Base-by-base conservation (phyloP, 192 early-diverging fungal species). In the Mortierella hygrophila region DNA sequence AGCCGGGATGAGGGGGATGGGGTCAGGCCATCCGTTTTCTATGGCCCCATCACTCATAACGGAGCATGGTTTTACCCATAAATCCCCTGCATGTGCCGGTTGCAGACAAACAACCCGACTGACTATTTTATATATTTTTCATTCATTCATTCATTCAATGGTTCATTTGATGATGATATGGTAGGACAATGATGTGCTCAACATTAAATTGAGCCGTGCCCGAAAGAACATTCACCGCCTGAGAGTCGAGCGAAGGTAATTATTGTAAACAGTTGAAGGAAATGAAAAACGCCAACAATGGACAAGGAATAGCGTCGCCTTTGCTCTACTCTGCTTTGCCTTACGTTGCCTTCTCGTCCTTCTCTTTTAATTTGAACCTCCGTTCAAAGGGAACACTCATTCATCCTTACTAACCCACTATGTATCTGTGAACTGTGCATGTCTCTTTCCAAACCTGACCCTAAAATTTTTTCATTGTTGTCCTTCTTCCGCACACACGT, bases 121-220 rank as follows among this genome's bases (percentile, higher is more conserved):
- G 40, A 49, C 29, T 49, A 10, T 70, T 69, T 32, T 69, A 6
- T 52, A 13, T 26, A 26, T 77, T 46, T 73, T 75, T 40, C 20
- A 16, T 68, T 40, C 55, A 46, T 46, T 65, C 8, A 65, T 32
- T 52, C 47, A 52, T 46, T 46, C 44, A 29, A 60, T 63, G 29
- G 32, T 29, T 52, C 47, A 52, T 52, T 52, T 16, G 7, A 60
- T 10, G 57, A 65, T 32, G 60, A 13, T 65, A 32, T 37, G 32
- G 57, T 84, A 91, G 91, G 89, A 91, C 42, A 92, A 92, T 81
- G 85, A 88, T 40, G 69, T 74, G 32, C 88, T 90, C 68, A 80
- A 81, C 65, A 57, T 80, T 70, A 83, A 89, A 70, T 72, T 92
- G 49, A 76, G 65, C 63, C 82, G 78, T 70, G 91, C 89, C 41